Base-by-base conservation (phyloP, 192 early-diverging fungal genomes). In the Radiomyces spectabilis region DNA sequence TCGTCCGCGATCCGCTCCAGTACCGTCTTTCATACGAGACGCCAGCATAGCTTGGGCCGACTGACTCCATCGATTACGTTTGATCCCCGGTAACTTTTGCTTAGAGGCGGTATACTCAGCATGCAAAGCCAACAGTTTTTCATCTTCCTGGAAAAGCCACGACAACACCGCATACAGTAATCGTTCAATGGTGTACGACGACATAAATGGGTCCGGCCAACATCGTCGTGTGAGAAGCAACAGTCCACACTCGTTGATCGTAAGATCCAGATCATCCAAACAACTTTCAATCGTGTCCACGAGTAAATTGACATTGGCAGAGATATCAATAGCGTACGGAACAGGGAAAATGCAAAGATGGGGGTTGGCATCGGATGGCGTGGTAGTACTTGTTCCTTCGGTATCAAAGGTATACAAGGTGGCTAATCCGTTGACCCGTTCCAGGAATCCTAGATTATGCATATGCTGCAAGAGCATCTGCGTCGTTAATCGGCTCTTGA, bases 181-280 rank as follows among this genome's bases (percentile, higher is more conserved):
- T 31, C 77, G 49, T 40, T 82, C 73, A 1, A 53, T 50, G 25
- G 75, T 75, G 46, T 78, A 77, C 31, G 53, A 53, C 1, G 80
- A 79, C 61, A 77, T 73, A 57, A 77, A 78, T 19, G 77, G 73
- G 52, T 79, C 80, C 9, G 80, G 80, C 75, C 77, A 82, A 29
- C 77, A 77, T 18, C 74, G 59, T 29, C 73, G 46, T 1, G 71
- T 66, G 18, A 82, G 52, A 0, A 82, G 21, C 31, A 82, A 45
- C 32, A 77, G 59, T 4, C 77, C 80, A 43, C 72, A 73, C 51
- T 82, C 80, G 30, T 79, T 82, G 21, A 75, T 40, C 25, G 77
- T 67, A 27, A 82, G 16, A 53, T 73, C 69, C 3, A 82, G 59
- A 37, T 72, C 75, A 12, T 58, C 31, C 15, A 82, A 58, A 51